Evolutionary conservation across 2,329 filamentous ascomycete genomes (phyloP), one percentile per base, ranked within the genome.

Genomic region (Myriosclerotinia duriaeana): DNA sequence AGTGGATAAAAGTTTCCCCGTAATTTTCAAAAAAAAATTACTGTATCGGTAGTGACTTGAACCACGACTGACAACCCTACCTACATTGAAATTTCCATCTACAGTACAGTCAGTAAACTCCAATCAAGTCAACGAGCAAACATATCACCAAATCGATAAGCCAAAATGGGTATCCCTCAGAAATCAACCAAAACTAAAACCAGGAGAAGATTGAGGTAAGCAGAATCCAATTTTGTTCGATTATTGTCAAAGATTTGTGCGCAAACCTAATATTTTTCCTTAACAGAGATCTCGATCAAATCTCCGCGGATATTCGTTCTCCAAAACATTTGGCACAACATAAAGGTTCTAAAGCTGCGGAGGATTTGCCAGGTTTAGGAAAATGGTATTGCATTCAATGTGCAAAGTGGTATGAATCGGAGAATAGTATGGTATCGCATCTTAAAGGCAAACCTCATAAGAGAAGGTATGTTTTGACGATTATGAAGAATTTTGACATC

Each of bases 371-470:
- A 3, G 94, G 88, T 0, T 83, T 97, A 59, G 95, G 95, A 36
- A 84, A 87, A 73, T 89, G 89, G 77, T 98, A 97, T 79, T 99
- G 95, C 78, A 83, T 90, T 20, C 91, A 97, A 79, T 99, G 95
- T 78, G 90, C 95, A 70, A 98, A 96, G 81, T 98, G 92, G 89
- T 98, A 96, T 78, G 94, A 98, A 78, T 90, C 88, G 60, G 90
- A 95, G 71, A 78, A 85, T 73, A 96, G 91, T 73, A 81, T 96
- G 67, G 82, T 84, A 46, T 83, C 86, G 38, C 95, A 99, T 79
- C 83, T 83, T 66, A 92, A 90, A 78, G 92, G 92, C 73, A 99
- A 97, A 80, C 92, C 91, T 71, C 95, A 99, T 80, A 97, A 93
- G 85, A 87, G 93, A 82, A 90, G 90, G 91, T 92, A 71, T 78